Evolutionary conservation across 371 early-diverging fungal genomes (phyloP).

Genomic region (Actinomortierella ambigua): DNA sequence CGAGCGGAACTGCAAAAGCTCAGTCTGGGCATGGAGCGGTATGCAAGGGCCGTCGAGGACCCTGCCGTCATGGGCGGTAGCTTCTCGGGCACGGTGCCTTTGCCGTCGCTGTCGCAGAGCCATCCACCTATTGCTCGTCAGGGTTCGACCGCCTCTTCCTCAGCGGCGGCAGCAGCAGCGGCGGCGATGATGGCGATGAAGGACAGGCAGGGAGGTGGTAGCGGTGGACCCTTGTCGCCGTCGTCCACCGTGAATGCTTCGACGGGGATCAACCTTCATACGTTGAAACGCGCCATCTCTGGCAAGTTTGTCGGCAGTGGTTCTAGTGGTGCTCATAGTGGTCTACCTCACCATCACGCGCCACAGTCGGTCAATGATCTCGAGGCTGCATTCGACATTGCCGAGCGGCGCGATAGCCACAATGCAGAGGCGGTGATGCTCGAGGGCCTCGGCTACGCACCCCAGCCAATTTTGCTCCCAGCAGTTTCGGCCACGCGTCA

Average conservation of each 20-base stretch:
- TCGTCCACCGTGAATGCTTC: background rate
- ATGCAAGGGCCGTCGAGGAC: conserved; percentile 38
- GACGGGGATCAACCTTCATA: conserved; percentile 3
- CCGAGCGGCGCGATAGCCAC: background rate
- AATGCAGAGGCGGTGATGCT: conserved; percentile 23
- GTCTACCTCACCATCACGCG: too few relatives aligned
- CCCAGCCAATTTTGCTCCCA: conserved; percentile 34
- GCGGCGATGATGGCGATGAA: too few relatives aligned
- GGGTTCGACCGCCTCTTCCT: too few relatives aligned
- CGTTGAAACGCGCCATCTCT: conserved; percentile 22
- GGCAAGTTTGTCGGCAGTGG: too few relatives aligned
- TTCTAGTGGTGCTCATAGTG: too few relatives aligned
- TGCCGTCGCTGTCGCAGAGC: conserved; percentile 28
- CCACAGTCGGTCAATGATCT: conserved; percentile 14
- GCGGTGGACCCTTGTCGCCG: too few relatives aligned
- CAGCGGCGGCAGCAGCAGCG: too few relatives aligned
- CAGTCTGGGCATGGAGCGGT: conserved; percentile 35
- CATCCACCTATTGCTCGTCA: conserved; percentile 3
- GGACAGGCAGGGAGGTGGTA: too few relatives aligned
- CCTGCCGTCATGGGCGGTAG: conserved; percentile 32
- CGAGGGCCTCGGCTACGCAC: conserved; percentile 15
- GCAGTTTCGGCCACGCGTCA: conserved; percentile 3
- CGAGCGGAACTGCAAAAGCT: conserved; percentile 19
- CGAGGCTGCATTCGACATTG: conserved; percentile 11
- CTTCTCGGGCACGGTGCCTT: conserved; percentile 34